Evolutionary conservation across 495 filamentous ascomycete genomes (phyloP).

Genomic region (Aspergillus coremiiformis): DNA sequence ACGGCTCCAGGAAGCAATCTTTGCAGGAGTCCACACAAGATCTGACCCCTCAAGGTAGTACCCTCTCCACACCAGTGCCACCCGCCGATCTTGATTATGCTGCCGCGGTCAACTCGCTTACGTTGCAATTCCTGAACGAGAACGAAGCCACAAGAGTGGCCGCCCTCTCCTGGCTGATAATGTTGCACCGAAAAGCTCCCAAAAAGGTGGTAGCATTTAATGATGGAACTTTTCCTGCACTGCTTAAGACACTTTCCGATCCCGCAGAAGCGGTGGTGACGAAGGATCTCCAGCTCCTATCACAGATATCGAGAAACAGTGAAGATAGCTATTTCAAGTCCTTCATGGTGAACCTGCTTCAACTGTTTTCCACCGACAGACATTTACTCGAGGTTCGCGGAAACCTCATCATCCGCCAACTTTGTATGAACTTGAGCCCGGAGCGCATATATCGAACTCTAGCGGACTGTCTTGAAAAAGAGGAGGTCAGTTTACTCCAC

Average conservation of each 20-base stretch:
- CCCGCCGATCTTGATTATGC: slow-evolving; percentile 82
- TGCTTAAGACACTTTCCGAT: slow-evolving; percentile 94
- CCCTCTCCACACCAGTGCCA: slow-evolving; percentile 37
- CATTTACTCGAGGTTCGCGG: slow-evolving; percentile 85
- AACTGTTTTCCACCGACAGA: slow-evolving; percentile 90
- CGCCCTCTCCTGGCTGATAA: slow-evolving; percentile 90
- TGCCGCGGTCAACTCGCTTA: slow-evolving; percentile 92
- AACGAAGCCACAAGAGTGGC: slow-evolving; percentile 93
- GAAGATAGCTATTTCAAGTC: slow-evolving; percentile 95
- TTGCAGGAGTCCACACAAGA: slow-evolving; percentile 34
- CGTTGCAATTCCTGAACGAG: slow-evolving; percentile 89
- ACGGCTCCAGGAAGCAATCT: slow-evolving; percentile 26
- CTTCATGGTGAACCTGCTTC: slow-evolving; percentile 95
- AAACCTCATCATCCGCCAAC: slow-evolving; percentile 91
- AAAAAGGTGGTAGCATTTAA: slow-evolving; percentile 92
- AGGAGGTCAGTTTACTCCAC: slow-evolving; percentile 51
- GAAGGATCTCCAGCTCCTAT: slow-evolving; percentile 86
- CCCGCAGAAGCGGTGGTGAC: slow-evolving; percentile 94
- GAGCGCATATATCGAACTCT: slow-evolving; percentile 95
- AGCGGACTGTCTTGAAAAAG: slow-evolving; percentile 94
- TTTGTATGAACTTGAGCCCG: slow-evolving; percentile 85
- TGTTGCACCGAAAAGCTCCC: slow-evolving; percentile 93
- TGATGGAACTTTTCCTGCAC: slow-evolving; percentile 91
- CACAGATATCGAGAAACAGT: slow-evolving; percentile 92
- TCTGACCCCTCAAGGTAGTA: slow-evolving; percentile 41